phyloP scores from a whole-genome alignment of 192 early-diverging fungal species.

The Backusella westeae region DNA sequence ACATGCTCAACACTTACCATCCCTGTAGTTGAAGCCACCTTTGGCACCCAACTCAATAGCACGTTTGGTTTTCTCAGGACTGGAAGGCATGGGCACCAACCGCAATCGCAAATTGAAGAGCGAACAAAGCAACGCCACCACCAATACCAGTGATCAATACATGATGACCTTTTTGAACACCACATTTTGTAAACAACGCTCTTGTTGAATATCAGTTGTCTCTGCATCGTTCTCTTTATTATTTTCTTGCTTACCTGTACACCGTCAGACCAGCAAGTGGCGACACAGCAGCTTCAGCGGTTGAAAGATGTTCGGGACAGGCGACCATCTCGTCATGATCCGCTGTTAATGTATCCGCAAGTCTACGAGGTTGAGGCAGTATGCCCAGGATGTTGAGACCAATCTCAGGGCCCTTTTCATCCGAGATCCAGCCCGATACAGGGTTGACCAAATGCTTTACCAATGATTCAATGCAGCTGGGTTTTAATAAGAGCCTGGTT shows the following conservation, averaged over 20 bases:
- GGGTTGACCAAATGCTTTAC: conserved; percentile 7
- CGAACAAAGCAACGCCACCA: conserved; percentile 69
- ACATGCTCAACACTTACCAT: conserved; percentile 29
- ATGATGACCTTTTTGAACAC: conserved; percentile 45
- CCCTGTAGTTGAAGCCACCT: conserved; percentile 68
- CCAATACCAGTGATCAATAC: conserved; percentile 75
- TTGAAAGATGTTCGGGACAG: conserved; percentile 57
- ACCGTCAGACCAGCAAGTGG: conserved; percentile 66
- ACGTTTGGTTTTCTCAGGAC: conserved; percentile 55
- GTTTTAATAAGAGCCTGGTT: conserved; percentile 10
- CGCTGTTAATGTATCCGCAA: conserved; percentile 53
- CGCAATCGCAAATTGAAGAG: conserved; percentile 63
- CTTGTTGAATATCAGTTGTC: conserved; percentile 23
- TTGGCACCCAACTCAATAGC: conserved; percentile 62
- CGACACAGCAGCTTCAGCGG: conserved; percentile 60
- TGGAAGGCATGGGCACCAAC: conserved; percentile 65
- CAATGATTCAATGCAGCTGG: conserved; percentile 17
- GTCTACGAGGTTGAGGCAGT: conserved; percentile 40
- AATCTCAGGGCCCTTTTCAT: conserved; percentile 52
- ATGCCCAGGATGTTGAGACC: conserved; percentile 40
- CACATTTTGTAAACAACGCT: conserved; percentile 59
- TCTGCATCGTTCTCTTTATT: not conserved
- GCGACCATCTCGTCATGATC: conserved; percentile 41
- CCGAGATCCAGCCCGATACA: conserved; percentile 39
- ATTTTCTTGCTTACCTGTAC: conserved; percentile 26